phyloP scores from a whole-genome alignment of 257 asterid species.

The Lantana camara region DNA sequence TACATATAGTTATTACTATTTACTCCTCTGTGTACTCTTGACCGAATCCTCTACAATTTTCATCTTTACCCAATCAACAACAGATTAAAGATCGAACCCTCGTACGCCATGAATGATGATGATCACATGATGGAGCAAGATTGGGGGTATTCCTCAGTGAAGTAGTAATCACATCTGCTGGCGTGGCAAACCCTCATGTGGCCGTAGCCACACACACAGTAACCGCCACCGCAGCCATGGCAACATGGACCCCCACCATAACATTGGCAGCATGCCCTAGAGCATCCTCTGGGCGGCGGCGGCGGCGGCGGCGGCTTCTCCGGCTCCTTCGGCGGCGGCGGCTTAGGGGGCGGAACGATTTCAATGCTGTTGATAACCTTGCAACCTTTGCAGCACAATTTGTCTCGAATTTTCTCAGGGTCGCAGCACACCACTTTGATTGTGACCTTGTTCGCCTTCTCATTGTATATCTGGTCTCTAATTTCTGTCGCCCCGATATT shows the following conservation, averaged over 20 bases:
- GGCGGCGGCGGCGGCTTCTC: constrained; percentile 14
- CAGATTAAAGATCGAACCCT: no score
- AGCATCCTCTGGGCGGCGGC: constrained; percentile 38
- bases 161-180: no score
- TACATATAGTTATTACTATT: no score
- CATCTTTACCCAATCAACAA: no score
- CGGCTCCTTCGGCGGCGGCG: no score
- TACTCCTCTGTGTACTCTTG: background rate
- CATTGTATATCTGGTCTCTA: constrained; percentile 59
- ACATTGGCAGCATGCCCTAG: constrained; percentile 51
- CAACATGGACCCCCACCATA: constrained; percentile 59
- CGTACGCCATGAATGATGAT: background rate
- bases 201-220: constrained; percentile 34
- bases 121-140: constrained; percentile 62
- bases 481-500: constrained; percentile 59
- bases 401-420: no score
- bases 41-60: no score
- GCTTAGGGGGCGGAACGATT: constrained; percentile 46
- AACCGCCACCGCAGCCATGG: no score
- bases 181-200: constrained; percentile 30
- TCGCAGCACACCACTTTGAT: constrained; percentile 70
- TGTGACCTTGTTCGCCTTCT: constrained; percentile 58
- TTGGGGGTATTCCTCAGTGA: constrained; percentile 55
- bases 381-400: constrained; percentile 62
- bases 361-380: constrained; percentile 64